Evolutionary conservation across 768 basidiomycete genomes (phyloP), one percentile per base, ranked within the genome.

Genomic region (Collybiopsis confluens): DNA sequence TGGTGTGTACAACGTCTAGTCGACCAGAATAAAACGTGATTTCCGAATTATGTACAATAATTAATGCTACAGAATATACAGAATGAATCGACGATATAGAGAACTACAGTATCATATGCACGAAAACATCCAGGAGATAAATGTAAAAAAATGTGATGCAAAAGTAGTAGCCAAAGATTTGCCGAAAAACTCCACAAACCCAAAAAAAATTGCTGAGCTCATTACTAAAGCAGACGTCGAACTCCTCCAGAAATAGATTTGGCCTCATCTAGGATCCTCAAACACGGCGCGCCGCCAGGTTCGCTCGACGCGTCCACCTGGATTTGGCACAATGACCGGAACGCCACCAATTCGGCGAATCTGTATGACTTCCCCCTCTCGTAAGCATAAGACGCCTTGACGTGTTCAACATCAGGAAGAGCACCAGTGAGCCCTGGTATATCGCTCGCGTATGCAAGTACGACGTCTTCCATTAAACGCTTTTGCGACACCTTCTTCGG

Each of bases 331-430:
- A 87, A 59, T 1, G 71, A 70, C 15, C 57, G 59, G 58, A 81
- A 86, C 0, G 85, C 84, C 30, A 86, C 74, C 0, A 59, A 57
- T 59, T 84, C 84, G 0, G 68, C 83, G 51, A 87, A 85, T 0
- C 7, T 52, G 7, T 57, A 27, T 1, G 57, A 57, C 24, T 37
- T 36, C 4, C 47, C 35, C n/a, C 58, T 49, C 0, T 4, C 30
- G 52, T 79, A 80, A 0, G 86, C 85, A 37, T 71, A 81, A 0
- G 86, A 85, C 0, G 85, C 83, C 59, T 81, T 83, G 23, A 85
- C 59, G 44, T 76, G 66, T 6, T 75, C 70, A 21, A 75, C 41
- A 33, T 72, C 70, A 2, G 36, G 61, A 60, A 3, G 35, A 49
- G 66, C 64, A 13, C 68, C 63, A 36, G 36, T 7, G 0, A 70